phyloP scores from a whole-genome alignment of 2,329 filamentous ascomycete species.

The Hymenoscyphus scutula region DNA sequence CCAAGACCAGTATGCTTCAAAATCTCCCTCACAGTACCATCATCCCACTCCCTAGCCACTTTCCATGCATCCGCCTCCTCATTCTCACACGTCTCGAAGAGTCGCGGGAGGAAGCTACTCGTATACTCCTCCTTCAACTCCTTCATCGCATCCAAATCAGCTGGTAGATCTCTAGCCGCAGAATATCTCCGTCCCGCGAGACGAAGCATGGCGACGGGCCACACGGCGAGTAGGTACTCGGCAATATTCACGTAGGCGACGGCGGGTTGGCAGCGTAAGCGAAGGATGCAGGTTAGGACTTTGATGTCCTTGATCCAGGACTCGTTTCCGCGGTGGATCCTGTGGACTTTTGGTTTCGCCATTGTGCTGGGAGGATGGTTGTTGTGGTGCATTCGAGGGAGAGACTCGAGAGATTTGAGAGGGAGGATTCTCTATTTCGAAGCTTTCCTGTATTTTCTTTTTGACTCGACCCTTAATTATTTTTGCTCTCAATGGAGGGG shows the following conservation, averaged over 20 bases:
- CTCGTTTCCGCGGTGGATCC: conserved; percentile 1
- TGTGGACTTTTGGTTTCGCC: not conserved
- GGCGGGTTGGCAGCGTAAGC: conserved; percentile 21
- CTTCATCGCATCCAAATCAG: not conserved
- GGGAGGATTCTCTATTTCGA: not conserved
- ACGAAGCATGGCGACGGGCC: conserved; percentile 8
- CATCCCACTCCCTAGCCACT: conserved; percentile 27
- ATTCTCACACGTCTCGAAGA: conserved; percentile 12
- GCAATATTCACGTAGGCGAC: conserved; percentile 22
- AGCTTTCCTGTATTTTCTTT: too few species aligned
- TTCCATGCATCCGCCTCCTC: conserved; percentile 10
- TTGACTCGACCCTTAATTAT: too few species aligned
- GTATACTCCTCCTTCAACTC: conserved; percentile 16
- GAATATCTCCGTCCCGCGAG: not conserved
- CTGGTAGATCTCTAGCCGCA: not conserved
- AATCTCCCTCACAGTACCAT: conserved; percentile 54
- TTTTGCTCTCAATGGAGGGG: too few species aligned
- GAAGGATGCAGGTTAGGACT: conserved; percentile 24
- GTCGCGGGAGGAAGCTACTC: conserved; percentile 10
- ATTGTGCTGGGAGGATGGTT: not conserved
- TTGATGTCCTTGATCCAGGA: conserved; percentile 21
- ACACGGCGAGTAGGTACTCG: conserved; percentile 8
- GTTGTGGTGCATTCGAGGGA: not conserved
- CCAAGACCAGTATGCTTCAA: conserved; percentile 52
- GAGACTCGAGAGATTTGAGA: not conserved